A percentile compares a stretch with the other conserved stretches of the same genome.
These are phyloP conservation scores for Trichoderma cornu-damae DNA, from an alignment of 2,329 filamentous ascomycete species.

Conservation along the genomic window DNA sequence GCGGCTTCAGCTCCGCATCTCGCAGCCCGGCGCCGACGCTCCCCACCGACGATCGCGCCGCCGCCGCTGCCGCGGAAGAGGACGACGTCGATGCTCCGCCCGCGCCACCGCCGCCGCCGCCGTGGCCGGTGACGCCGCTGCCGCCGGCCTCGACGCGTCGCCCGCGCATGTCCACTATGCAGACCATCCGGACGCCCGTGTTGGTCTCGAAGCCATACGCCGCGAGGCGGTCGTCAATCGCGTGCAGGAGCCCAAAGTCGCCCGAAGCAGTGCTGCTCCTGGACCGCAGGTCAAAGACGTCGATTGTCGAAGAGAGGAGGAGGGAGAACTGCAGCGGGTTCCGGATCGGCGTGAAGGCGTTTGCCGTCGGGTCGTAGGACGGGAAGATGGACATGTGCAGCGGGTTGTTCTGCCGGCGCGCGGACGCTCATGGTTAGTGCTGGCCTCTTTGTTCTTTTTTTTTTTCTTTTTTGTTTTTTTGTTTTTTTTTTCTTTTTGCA, in stretches of 20 bases:
- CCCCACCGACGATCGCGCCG: conserved; percentile 29
- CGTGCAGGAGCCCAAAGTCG: conserved; percentile 87
- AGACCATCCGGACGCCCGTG: conserved; percentile 85
- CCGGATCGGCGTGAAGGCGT: conserved; percentile 53
- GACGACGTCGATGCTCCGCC: conserved; percentile 21
- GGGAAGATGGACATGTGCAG: conserved; percentile 90
- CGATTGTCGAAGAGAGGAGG: conserved; percentile 82
- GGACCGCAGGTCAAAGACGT: conserved; percentile 85
- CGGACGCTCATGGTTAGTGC: background rate
- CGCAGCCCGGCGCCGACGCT: conserved; percentile 60
- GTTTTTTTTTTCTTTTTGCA: too few relatives aligned
- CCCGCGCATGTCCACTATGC: conserved; percentile 78
- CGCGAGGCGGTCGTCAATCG: conserved; percentile 85
- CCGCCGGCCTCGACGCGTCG: conserved; percentile 10
- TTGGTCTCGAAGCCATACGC: conserved; percentile 97
- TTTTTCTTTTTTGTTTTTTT: too few relatives aligned
- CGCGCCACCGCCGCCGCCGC: background rate
- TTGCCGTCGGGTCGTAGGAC: conserved; percentile 56
- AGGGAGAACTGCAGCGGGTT: conserved; percentile 87
- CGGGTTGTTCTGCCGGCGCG: conserved; percentile 72
- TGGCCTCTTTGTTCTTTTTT: too few relatives aligned
- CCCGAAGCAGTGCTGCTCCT: conserved; percentile 67
- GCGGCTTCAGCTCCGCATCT: conserved; percentile 83
- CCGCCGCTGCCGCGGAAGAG: conserved; percentile 23
- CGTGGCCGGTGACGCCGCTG: conserved; percentile 15